phyloP scores from a whole-genome alignment of 2,329 filamentous ascomycete genomes.

The Bimuria novae-zelandiae region DNA sequence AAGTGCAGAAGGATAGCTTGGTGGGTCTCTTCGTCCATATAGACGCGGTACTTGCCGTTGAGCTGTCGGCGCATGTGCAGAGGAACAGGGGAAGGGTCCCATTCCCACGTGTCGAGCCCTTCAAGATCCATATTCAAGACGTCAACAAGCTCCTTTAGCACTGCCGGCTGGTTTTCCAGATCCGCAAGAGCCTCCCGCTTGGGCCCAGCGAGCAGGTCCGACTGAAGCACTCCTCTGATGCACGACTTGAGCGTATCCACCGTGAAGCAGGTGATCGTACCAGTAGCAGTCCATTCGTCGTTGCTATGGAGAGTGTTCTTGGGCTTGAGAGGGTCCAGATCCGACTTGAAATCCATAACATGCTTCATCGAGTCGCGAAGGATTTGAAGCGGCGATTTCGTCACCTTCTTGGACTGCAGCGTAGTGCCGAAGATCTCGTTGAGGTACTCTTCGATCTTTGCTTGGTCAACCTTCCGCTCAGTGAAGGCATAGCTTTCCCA shows the following conservation, averaged over 20 bases:
- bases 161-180: slow-evolving; percentile 54
- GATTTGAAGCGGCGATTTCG: slow-evolving; percentile 43
- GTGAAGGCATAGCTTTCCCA: slow-evolving; percentile 65
- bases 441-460: slow-evolving; percentile 57
- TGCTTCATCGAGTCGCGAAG: slow-evolving; percentile 47
- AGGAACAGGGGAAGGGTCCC: slow-evolving; percentile 52
- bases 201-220: slow-evolving; percentile 58
- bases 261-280: slow-evolving; percentile 46
- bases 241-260: slow-evolving; percentile 49
- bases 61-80: slow-evolving; percentile 59
- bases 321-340: slow-evolving; percentile 17
- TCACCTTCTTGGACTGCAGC: slow-evolving; percentile 47
- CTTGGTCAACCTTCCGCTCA: slow-evolving; percentile 51
- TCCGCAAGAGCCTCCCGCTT: slow-evolving; percentile 58
- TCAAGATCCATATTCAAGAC: slow-evolving; percentile 62
- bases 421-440: slow-evolving; percentile 55
- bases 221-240: slow-evolving; percentile 55
- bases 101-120: slow-evolving; percentile 58
- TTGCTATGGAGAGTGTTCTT: slow-evolving; percentile 26
- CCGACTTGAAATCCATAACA: slow-evolving; percentile 26
- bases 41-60: slow-evolving; percentile 63
- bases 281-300: slow-evolving; percentile 20
- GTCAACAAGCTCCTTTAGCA: slow-evolving; percentile 59
- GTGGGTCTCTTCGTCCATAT: slow-evolving; percentile 63
- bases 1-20: slow-evolving; percentile 61